Percentiles rank a stretch among this genome's conserved stretches.
Conservation (phyloP, 805 yeast species). For the Teunomyces atbi region DNA sequence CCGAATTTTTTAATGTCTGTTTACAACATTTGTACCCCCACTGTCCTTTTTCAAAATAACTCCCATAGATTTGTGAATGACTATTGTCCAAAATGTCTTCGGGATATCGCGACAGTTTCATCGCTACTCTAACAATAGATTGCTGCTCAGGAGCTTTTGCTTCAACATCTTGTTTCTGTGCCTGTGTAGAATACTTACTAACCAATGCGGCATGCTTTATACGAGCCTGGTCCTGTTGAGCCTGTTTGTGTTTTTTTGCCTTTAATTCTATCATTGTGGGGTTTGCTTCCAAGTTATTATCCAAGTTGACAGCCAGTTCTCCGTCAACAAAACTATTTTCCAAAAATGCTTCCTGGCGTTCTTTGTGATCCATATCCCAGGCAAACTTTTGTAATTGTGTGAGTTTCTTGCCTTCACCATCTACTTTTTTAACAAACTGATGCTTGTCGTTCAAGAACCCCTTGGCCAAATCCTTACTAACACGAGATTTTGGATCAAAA, state of each 20-base stretch:
- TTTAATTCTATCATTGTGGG: conserved; percentile 36
- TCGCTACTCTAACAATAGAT: conserved; percentile 7
- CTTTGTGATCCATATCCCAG: conserved; percentile 26
- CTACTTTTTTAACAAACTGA: conserved; percentile 52
- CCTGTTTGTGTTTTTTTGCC: conserved; percentile 19
- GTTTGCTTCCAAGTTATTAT: conserved; percentile 34
- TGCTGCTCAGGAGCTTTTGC: background rate
- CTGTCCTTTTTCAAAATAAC: conserved; percentile 37
- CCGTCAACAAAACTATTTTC: conserved; percentile 3
- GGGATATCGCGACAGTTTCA: conserved; percentile 22
- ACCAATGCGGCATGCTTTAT: conserved; percentile 15
- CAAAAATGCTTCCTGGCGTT: conserved; percentile 10
- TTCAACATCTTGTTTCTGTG: background rate
- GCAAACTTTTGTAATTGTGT: conserved; percentile 32
- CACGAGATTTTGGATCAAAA: conserved; percentile 55
- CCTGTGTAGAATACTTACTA: conserved; percentile 16
- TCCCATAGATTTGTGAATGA: conserved; percentile 44
- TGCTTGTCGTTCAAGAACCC: conserved; percentile 38
- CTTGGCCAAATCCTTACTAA: conserved; percentile 24
- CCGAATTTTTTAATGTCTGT: conserved; percentile 25
- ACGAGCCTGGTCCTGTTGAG: conserved; percentile 13
- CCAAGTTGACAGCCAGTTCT: conserved; percentile 20
- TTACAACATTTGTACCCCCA: conserved; percentile 49
- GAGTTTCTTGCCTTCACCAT: conserved; percentile 36
- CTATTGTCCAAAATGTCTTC: conserved; percentile 39